Evolutionary conservation across 306 rosid species (phyloP).

Genomic region (Hylodesmum podocarpum): DNA sequence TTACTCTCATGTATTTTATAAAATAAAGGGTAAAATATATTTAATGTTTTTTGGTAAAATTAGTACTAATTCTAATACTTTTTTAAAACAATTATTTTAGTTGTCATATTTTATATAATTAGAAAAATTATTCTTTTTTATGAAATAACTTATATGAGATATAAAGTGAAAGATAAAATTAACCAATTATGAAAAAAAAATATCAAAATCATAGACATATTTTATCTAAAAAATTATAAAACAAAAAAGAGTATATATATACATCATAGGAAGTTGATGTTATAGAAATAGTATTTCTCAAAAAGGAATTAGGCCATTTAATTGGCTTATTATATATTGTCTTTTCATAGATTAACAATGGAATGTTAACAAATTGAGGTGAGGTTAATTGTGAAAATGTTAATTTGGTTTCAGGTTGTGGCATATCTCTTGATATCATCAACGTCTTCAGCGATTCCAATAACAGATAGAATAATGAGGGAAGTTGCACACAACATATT

Average conservation of each 20-base stretch:
- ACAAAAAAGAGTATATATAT: too few species aligned
- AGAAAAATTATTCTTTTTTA: too few species aligned
- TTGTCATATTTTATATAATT: too few species aligned
- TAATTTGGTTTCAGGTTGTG: conserved; percentile 49
- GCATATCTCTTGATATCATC: conserved; percentile 75
- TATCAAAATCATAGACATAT: too few species aligned
- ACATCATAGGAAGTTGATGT: too few species aligned
- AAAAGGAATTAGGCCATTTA: not conserved
- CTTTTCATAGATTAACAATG: not conserved
- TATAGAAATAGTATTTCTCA: too few species aligned
- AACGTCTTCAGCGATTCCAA: conserved; percentile 57
- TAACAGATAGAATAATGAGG: conserved; percentile 57
- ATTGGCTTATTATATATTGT: too few species aligned
- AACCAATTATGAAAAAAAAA: too few species aligned
- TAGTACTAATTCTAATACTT: not conserved
- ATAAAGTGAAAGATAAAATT: too few species aligned
- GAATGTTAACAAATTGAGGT: not conserved
- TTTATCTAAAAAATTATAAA: too few species aligned
- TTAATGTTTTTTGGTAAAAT: not conserved
- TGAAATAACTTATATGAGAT: not conserved
- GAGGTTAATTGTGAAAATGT: not conserved
- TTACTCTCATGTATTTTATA: too few species aligned
- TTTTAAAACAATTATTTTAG: not conserved
- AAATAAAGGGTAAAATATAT: not conserved
- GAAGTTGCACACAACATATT: conserved; percentile 46